Base-by-base conservation (phyloP, 2,329 filamentous ascomycete species). In the Capronia coronata region DNA sequence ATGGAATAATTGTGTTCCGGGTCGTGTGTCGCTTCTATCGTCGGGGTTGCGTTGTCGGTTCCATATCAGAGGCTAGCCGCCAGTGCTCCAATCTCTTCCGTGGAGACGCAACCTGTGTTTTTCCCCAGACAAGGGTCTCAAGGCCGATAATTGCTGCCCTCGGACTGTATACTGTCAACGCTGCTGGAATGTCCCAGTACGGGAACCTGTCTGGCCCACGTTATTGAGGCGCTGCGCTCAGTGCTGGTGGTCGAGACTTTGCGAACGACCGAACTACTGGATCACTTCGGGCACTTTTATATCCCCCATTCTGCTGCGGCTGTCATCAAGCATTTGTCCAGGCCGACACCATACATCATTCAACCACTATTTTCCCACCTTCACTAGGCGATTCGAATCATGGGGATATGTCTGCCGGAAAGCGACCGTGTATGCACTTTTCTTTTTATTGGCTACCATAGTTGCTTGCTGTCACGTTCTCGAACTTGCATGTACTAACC, bases 371-470 rank as follows among this genome's bases (percentile, higher is more conserved):
- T 32, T 3, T 11, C 11, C 11, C n/a, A 11, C 3, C 7, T n/a
- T n/a, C 7, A n/a, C 13, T 18, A 27, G 37, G 9, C 23, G n/a
- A 42, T 42, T n/a, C 23, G 18, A 27, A 46, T 18, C 6, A 55
- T 55, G 52, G 46, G 32, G 37, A 41, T 55, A 19, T 42, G 38
- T 30, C 25, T 43, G 18, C 52, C 52, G 23, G 25, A 44, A 27
- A 50, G 52, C 46, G 52, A 55, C 35, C 43, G 52, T 40, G 52
- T 55, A 55, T 43, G 52, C 44, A 37, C n/a, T 37, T 19, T 18
- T 19, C 34, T 45, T 46, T 42, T 8, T 35, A 8, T 44, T 29
- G 25, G 10, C 23, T 13, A 21, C 16, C 35, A 39, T 37, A 37
- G 25, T 46, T 30, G 16, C 18, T 41, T 38, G 34, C 21, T 19